phyloP scores from a whole-genome alignment of 352 stramenopile species.

The Globisporangium echinulatum region DNA sequence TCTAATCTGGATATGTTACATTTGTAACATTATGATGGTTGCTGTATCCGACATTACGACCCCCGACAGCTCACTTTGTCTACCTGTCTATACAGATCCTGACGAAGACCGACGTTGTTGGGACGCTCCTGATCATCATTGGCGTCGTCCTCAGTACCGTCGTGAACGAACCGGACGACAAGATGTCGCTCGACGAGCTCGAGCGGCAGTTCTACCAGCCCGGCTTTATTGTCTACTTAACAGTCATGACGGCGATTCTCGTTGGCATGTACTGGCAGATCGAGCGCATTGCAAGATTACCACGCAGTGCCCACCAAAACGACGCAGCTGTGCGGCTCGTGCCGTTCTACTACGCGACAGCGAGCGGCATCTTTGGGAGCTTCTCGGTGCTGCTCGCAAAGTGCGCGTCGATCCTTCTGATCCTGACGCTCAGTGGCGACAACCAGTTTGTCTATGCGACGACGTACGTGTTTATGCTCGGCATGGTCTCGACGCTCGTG shows the following conservation, averaged over 20 bases:
- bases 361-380: constrained; percentile 76
- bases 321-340: constrained; percentile 59
- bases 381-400: constrained; percentile 82
- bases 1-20: not conserved
- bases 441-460: constrained; percentile 85
- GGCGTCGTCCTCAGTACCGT: constrained; percentile 78
- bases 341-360: constrained; percentile 77
- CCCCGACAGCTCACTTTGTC: too few relatives aligned
- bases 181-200: constrained; percentile 70
- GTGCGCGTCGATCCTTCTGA: constrained; percentile 76
- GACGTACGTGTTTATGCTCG: constrained; percentile 78
- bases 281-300: constrained; percentile 49
- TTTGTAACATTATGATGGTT: too few relatives aligned
- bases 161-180: constrained; percentile 72
- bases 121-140: constrained; percentile 75
- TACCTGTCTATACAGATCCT: constrained; percentile 23
- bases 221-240: constrained; percentile 73
- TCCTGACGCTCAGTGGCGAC: constrained; percentile 67
- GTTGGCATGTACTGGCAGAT: constrained; percentile 69
- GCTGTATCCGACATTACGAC: too few relatives aligned
- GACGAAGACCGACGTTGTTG: constrained; percentile 55
- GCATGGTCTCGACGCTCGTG: constrained; percentile 76
- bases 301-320: constrained; percentile 26
- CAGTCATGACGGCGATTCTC: constrained; percentile 64
- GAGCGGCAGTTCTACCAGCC: constrained; percentile 76